Percentiles rank a stretch among this genome's conserved stretches.
Conservation (phyloP, 2,329 filamentous ascomycete genomes). For the Claviceps maximensis region DNA sequence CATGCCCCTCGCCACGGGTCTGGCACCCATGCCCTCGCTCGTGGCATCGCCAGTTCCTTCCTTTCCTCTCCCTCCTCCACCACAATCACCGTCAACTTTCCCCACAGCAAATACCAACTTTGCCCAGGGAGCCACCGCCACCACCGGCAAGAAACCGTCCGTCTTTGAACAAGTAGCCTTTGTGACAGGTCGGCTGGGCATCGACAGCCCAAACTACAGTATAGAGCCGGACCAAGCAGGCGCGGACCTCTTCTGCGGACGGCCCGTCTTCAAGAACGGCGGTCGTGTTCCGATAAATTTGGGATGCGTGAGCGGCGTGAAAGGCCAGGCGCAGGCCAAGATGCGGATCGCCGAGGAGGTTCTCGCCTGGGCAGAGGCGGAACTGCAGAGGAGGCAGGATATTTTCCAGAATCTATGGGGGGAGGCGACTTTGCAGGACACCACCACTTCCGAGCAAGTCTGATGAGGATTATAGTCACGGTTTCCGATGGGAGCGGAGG, state of each 20-base stretch:
- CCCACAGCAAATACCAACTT: background rate
- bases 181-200: slow-evolving; percentile 21
- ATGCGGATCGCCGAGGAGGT: slow-evolving; percentile 27
- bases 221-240: slow-evolving; percentile 11
- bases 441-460: background rate
- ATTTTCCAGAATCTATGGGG: slow-evolving; percentile 3
- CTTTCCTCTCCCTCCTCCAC: too few species aligned
- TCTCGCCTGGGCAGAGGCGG: slow-evolving; percentile 21
- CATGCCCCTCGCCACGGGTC: background rate
- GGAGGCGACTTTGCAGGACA: background rate
- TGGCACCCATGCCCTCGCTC: background rate
- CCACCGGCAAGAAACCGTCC: background rate
- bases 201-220: slow-evolving; percentile 22
- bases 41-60: background rate
- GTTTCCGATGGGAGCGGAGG: too few species aligned
- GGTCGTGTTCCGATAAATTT: slow-evolving; percentile 18
- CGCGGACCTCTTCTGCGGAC: slow-evolving; percentile 22
- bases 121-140: background rate
- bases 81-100: too few species aligned
- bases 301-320: slow-evolving; percentile 20
- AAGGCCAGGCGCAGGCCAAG: slow-evolving; percentile 22
- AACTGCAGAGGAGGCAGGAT: slow-evolving; percentile 8
- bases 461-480: background rate
- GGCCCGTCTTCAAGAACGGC: slow-evolving; percentile 20
- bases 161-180: slow-evolving; percentile 16